A percentile compares a stretch with the other conserved stretches of the same genome.
Evolutionary conservation across 768 basidiomycete genomes (phyloP).

Genomic region (Psilocybe sp.): DNA sequence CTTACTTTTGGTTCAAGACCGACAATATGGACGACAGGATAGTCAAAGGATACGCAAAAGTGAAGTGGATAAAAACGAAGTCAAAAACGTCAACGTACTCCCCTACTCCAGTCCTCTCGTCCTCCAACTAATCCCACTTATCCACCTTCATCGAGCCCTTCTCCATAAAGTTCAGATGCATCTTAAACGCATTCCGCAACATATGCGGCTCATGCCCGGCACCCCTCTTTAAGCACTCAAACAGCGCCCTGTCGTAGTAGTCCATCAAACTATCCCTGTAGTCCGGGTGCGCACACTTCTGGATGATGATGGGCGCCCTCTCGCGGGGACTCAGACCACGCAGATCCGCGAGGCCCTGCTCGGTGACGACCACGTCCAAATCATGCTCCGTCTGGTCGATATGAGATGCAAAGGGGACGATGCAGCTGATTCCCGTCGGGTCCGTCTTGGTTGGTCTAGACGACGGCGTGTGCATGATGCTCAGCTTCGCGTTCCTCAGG

Average conservation of each 20-base stretch:
- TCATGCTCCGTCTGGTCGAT: conserved; percentile 51
- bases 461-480: conserved; percentile 50
- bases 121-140: conserved; percentile 29
- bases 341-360: conserved; percentile 47
- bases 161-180: conserved; percentile 33
- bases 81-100: too few relatives aligned
- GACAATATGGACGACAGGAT: too few relatives aligned
- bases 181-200: conserved; percentile 38
- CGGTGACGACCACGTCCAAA: conserved; percentile 45
- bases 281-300: conserved; percentile 47
- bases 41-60: too few relatives aligned
- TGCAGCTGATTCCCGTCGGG: conserved; percentile 47
- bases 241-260: conserved; percentile 42
- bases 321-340: conserved; percentile 45
- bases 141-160: conserved; percentile 38
- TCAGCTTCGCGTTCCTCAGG: conserved; percentile 45
- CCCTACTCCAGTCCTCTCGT: neutral
- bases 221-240: conserved; percentile 41
- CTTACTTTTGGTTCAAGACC: too few relatives aligned
- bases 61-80: too few relatives aligned
- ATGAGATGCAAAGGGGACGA: conserved; percentile 46
- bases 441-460: conserved; percentile 46
- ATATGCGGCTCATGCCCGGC: conserved; percentile 49
- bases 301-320: conserved; percentile 42
- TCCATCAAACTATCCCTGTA: conserved; percentile 40